Evolutionary conservation across 2,329 filamentous ascomycete species (phyloP), one percentile per base, ranked within the genome.

Genomic region (Huntiella decipiens): DNA sequence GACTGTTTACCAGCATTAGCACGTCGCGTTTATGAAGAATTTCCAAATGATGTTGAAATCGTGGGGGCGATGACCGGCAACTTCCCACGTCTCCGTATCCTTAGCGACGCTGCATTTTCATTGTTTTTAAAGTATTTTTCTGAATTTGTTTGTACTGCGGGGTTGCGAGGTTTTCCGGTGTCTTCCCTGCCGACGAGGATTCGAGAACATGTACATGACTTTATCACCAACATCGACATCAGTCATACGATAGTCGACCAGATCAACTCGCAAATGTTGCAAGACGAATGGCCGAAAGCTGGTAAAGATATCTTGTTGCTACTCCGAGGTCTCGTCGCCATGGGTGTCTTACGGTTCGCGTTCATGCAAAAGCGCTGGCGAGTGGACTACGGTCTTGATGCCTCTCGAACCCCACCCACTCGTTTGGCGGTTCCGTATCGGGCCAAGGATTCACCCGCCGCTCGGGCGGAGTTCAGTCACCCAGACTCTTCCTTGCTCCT

Each of bases 321-420:
- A 1, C 53, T 78, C 0, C 61, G 71, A 16, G 68, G 78, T 0
- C 61, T 82, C 0, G 56, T 82, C 5, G 69, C 71, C 0, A 57
- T 63, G 0, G 68, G 73, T 0, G 60, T 82, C 0, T 52, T 82
- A 0, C 52, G 53, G 0, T 78, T 77, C 48, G 62, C 60, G 0
- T 58, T 82, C 0, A 56, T 59, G 0, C 57, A 68, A 10, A 82
- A 81, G 52, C 61, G 77, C 1, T 83, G 73, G 72, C 59, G 70
- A 2, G 77, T 83, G 0, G 68, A 80, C 45, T 83, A 77, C 48
- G 77, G 79, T 0, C 60, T 71, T 0, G 67, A 74, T 53, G 50
- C 53, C 0, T 53, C 50, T 0, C 56, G 72, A 2, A 51, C 52
- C 0, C 67, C 65, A 0, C 41, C 48, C 1, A 71, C 66, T 0